Evolutionary conservation across 202 grass and related monocot species (phyloP).

Genomic region (Setaria viridis): DNA sequence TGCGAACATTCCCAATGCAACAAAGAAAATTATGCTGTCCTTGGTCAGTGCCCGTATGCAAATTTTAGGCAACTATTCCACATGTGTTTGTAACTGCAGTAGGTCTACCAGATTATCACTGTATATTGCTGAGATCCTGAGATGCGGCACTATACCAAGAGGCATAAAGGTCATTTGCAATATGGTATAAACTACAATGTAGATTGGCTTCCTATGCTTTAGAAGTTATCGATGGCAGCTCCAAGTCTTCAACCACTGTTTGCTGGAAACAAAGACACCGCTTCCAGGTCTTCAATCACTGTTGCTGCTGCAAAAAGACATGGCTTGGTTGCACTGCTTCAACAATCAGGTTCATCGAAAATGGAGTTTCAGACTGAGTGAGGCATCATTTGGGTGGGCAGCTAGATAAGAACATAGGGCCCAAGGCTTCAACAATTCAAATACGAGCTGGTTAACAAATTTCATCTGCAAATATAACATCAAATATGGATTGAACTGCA

Average conservation of each 20-base stretch:
- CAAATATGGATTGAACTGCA: slow-evolving; percentile 85
- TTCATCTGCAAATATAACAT: slow-evolving; percentile 83
- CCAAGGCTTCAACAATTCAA: neutral
- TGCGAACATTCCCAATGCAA: neutral
- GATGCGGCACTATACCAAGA: neutral
- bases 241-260: neutral
- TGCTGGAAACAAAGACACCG: no score
- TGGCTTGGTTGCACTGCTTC: neutral
- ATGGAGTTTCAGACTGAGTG: neutral
- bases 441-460: slow-evolving; percentile 51
- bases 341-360: slow-evolving; percentile 1
- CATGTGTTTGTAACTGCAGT: neutral
- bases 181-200: neutral
- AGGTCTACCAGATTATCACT: neutral
- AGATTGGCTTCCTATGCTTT: neutral
- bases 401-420: neutral
- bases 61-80: neutral
- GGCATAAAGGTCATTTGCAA: neutral
- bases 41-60: neutral
- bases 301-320: neutral
- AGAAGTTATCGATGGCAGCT: neutral
- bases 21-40: neutral
- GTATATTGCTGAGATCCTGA: neutral
- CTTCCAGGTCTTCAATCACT: neutral
- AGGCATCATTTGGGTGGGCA: slow-evolving; percentile 1